Percentiles rank a stretch among this genome's conserved stretches.
phyloP scores from a whole-genome alignment of 768 basidiomycete genomes.

The Lepiota venenata region DNA sequence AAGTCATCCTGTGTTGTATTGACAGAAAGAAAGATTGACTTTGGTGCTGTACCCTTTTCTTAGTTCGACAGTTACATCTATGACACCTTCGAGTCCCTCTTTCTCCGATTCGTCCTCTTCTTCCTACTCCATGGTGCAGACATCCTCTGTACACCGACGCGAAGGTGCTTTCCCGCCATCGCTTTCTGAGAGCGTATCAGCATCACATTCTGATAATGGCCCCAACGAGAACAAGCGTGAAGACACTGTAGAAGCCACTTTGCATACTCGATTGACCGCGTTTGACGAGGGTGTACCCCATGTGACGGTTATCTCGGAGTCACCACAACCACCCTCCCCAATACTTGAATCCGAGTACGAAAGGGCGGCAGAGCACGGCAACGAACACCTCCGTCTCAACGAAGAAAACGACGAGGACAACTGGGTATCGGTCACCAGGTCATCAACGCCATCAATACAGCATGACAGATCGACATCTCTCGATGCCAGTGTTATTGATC shows the following conservation, averaged over 20 bases:
- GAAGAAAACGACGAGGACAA: slow-evolving; percentile 3
- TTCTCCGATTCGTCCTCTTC: slow-evolving; percentile 14
- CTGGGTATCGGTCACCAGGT: slow-evolving; percentile 12
- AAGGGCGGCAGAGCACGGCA: background rate
- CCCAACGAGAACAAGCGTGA: background rate
- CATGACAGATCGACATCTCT: slow-evolving; percentile 17
- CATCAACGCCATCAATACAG: slow-evolving; percentile 14
- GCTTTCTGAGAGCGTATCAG: slow-evolving; percentile 2
- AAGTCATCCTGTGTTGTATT: background rate
- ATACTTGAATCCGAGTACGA: slow-evolving; percentile 5
- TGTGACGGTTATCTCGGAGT: slow-evolving; percentile 2
- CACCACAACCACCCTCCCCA: slow-evolving; percentile 6
- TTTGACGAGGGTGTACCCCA: slow-evolving; percentile 3
- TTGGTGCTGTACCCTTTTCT: slow-evolving; percentile 3
- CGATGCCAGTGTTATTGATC: slow-evolving; percentile 8
- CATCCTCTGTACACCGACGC: slow-evolving; percentile 20
- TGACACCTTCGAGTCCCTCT: slow-evolving; percentile 7
- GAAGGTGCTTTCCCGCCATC: slow-evolving; percentile 15
- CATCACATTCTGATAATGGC: background rate
- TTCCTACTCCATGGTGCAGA: slow-evolving; percentile 23
- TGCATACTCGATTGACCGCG: background rate
- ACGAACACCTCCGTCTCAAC: background rate
- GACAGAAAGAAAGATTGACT: background rate
- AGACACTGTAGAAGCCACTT: background rate
- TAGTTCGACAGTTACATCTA: slow-evolving; percentile 6